Base-by-base conservation (phyloP, 2,329 filamentous ascomycete species). In the Aspergillus clavatus region DNA sequence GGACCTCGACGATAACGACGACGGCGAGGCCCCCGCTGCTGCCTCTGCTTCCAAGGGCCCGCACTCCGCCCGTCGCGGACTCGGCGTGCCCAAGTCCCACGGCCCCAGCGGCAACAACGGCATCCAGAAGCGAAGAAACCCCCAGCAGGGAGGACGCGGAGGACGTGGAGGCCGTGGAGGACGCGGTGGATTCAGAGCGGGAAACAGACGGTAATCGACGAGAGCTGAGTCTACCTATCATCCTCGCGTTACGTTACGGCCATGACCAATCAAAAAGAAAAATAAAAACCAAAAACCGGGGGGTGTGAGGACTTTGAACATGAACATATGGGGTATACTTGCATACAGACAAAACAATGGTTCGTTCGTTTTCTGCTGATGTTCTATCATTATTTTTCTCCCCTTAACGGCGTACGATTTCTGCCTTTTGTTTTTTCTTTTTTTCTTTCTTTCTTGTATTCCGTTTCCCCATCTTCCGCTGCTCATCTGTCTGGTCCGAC, bases 1-100 rank as follows among this genome's bases (percentile, higher is more conserved):
- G 51, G 73, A 76, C 53, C 66, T 72, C 14, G 57, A 58, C 27
- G 59, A 59, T 11, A 52, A 55, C 16, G 52, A 58, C 4, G 47
- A 50, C 21, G 29, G 43, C 10, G 56, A 54, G 7, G 18, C 43
- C 28, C 42, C 27, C 18, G 37, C 47, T 18, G 36, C 38, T 7
- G 21, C 41, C 11, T 37, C 40, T 12, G 46, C 46, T 21, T 44
- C 46, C 27, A 29, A 31, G 44, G 42, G 39, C 33, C 22, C 45
- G 10, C 44, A 40, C 18, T 39, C 51, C 23, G 48, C 49, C 12
- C 55, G 57, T 43, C 55, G 56, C 14, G 57, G 57, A 19, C 47
- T 64, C 3, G 62, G 62, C 21, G 51, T 56, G 47, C 55, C 56
- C 45, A 65, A 65, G 46, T 43, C 46, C 2, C 58, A 59, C 40